Evolutionary conservation across 1,284 basidiomycete species (phyloP).

Genomic region (Austropuccinia psidii): DNA sequence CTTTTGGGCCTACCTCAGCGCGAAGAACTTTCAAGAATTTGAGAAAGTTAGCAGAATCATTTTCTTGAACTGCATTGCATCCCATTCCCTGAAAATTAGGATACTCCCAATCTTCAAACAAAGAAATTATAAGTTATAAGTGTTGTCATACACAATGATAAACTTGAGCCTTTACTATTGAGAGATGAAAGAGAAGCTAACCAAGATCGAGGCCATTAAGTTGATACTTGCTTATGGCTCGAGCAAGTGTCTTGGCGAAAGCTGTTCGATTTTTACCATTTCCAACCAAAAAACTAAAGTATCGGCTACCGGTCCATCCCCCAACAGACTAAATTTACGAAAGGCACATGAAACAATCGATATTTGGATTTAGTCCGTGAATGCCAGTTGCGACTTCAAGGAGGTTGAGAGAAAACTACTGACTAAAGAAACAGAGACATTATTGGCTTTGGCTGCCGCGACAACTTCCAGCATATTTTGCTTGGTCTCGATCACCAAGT

Average conservation of each 20-base stretch:
- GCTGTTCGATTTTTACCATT: neutral
- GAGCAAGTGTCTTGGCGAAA: conserved; percentile 11
- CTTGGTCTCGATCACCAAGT: conserved; percentile 14
- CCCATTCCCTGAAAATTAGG: conserved; percentile 4
- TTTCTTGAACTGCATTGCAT: conserved; percentile 8
- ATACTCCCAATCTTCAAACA: conserved; percentile 33
- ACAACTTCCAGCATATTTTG: conserved; percentile 24
- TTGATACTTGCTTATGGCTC: conserved; percentile 7
- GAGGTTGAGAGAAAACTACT: neutral
- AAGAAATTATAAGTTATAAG: neutral
- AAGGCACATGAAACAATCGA: neutral
- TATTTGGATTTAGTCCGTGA: neutral
- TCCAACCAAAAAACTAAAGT: conserved; percentile 19
- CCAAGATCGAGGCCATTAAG: conserved; percentile 32
- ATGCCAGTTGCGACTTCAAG: neutral
- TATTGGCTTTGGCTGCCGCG: conserved; percentile 18
- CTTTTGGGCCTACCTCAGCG: neutral
- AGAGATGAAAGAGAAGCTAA: neutral
- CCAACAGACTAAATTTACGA: conserved; percentile 17
- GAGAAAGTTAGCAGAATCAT: conserved; percentile 17
- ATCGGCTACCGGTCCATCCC: conserved; percentile 33
- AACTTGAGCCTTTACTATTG: neutral
- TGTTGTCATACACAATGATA: neutral
- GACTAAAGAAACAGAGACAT: conserved; percentile 34
- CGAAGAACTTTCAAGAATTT: conserved; percentile 18